Base-by-base conservation (phyloP, 2,329 filamentous ascomycete species). In the Fusarium sp. region DNA sequence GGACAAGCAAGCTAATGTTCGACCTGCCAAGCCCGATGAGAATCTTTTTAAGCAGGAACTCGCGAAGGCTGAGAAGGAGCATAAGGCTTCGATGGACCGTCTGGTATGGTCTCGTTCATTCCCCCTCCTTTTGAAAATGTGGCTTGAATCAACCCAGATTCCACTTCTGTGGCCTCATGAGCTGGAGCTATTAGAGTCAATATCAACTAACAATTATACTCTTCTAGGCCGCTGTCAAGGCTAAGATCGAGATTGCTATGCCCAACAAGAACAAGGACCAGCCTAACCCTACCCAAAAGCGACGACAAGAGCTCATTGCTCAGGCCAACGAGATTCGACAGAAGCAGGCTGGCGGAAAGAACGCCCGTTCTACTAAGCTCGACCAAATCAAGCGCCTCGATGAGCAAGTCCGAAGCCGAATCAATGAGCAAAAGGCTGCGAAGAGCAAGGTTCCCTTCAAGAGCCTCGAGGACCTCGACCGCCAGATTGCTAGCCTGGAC, bases 301-400 rank as follows among this genome's bases (percentile, higher is more conserved):
- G 91, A 80, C 93, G 94, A 79, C 89, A 94, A 81, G 94, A 97
- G 82, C 90, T 98, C 74, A 92, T 94, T 78, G 86, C 90, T 60
- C 90, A 98, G 84, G 89, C 94, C 78, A 92, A 91, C 80, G 89
- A 92, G 75, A 98, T 99, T 83, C 92, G 93, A 71, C 89, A 91
- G 82, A 92, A 96, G 85, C 96, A 98, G 85, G 91, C 92, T 75
- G 92, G 90, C 67, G 93, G 94, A 86, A 99, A 99, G 88, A 89
- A 91, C 66, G 91, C 92, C 59, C 93, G 95, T 62, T 89, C 88
- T 76, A 87, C 88, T 79, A 91, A 95, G 82, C 89, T 94, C 78
- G 95, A 98, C 78, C 94, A 97, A 85, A 93, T 98, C 85, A 97
- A 96, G 89, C 91, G 92, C 75, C 90, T 97, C 67, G 95, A 98